Evolutionary conservation across 2,329 filamentous ascomycete genomes (phyloP).

Genomic region (Scedosporium dehoogii): DNA sequence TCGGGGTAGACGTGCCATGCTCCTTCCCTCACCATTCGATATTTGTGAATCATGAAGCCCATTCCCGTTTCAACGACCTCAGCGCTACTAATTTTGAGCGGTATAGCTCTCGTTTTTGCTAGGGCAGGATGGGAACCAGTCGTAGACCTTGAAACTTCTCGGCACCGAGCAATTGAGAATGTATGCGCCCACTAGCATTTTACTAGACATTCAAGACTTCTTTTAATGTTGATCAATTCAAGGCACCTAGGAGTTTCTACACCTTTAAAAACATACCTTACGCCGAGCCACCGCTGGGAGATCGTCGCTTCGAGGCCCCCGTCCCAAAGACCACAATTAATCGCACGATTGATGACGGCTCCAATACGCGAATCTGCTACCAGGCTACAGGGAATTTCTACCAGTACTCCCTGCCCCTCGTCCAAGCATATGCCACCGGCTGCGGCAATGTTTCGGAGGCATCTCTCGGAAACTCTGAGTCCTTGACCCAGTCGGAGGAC

Average conservation of each 20-base stretch:
- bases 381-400: slow-evolving; percentile 15
- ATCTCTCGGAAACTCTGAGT: neutral
- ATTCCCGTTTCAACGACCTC: neutral
- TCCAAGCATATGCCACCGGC: neutral
- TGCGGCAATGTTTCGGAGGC: neutral
- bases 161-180: slow-evolving; percentile 2
- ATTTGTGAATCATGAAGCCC: too few species aligned
- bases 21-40: too few species aligned
- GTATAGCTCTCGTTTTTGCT: neutral
- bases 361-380: slow-evolving; percentile 12
- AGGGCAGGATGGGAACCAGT: slow-evolving; percentile 25
- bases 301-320: slow-evolving; percentile 26
- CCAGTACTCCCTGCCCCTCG: neutral
- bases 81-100: neutral
- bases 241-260: slow-evolving; percentile 15
- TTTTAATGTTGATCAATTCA: neutral
- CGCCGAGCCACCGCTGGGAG: slow-evolving; percentile 24
- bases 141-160: slow-evolving; percentile 56
- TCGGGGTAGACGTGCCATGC: too few species aligned
- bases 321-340: slow-evolving; percentile 15
- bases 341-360: slow-evolving; percentile 19
- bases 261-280: slow-evolving; percentile 29
- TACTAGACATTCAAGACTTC: neutral
- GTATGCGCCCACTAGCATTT: neutral
- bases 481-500: slow-evolving; percentile 22